Evolutionary conservation across 139 green algal genomes (phyloP).

Genomic region (Tetradesmus obliquus): DNA sequence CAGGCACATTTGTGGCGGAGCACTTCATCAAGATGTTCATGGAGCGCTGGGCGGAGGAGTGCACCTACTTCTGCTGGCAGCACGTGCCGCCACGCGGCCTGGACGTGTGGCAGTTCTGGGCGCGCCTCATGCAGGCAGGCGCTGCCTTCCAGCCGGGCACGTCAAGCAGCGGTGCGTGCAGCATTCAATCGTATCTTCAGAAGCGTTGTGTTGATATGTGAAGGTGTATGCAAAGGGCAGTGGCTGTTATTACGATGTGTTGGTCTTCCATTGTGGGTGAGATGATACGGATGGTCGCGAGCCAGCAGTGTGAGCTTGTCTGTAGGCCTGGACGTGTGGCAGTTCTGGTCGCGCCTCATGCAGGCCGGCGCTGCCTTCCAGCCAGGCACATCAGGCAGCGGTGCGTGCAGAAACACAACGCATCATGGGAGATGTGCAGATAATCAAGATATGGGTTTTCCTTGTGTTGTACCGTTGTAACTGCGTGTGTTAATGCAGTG

Average conservation of each 20-base stretch:
- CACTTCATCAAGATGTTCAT: constrained; percentile 35
- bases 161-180: not conserved
- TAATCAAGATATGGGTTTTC: too few relatives aligned
- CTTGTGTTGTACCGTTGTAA: too few relatives aligned
- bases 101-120: constrained; percentile 35
- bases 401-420: not conserved
- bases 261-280: too few relatives aligned
- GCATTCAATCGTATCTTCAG: not conserved
- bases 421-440: too few relatives aligned
- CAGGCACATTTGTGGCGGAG: constrained; percentile 22
- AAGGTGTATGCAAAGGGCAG: too few relatives aligned
- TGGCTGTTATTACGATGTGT: too few relatives aligned
- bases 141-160: constrained; percentile 11
- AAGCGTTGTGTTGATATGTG: too few relatives aligned
- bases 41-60: constrained; percentile 18
- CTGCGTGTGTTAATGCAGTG: too few relatives aligned
- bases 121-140: not conserved
- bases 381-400: not conserved
- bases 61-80: constrained; percentile 27
- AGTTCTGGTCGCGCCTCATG: constrained; percentile 15
- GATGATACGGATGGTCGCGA: too few relatives aligned
- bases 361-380: constrained; percentile 9
- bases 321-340: constrained; percentile 21
- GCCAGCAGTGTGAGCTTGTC: too few relatives aligned
- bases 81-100: constrained; percentile 20